Conservation (phyloP, 345 rosid genomes). For the Rhodamnia argentea region DNA sequence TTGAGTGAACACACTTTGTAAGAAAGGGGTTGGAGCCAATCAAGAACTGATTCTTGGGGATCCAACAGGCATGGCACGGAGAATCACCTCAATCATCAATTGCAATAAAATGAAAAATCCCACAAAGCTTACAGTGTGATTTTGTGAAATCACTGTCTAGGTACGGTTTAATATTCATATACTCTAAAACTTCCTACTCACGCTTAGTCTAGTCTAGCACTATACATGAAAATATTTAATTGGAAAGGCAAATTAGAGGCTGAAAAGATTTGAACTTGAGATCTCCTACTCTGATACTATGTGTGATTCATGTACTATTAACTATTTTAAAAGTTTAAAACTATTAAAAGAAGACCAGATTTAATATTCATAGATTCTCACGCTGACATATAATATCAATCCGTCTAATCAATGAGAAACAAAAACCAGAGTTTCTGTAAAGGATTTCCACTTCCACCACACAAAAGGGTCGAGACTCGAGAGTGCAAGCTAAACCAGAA, state of each 20-base stretch:
- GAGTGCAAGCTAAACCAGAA: neutral
- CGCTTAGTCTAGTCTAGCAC: too few relatives aligned
- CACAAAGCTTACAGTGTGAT: neutral
- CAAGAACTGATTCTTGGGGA: slow-evolving; percentile 25
- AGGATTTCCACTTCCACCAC: neutral
- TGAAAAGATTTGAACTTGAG: too few relatives aligned
- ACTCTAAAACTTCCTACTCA: too few relatives aligned
- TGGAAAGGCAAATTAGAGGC: too few relatives aligned
- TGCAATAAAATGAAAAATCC: neutral
- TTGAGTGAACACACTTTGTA: neutral
- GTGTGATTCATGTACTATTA: too few relatives aligned
- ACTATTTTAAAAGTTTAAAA: too few relatives aligned
- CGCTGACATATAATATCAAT: neutral
- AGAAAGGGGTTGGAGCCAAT: neutral
- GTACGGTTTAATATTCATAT: too few relatives aligned
- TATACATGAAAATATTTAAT: too few relatives aligned
- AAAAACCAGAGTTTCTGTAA: neutral
- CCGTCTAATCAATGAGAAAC: neutral
- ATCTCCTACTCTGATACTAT: too few relatives aligned
- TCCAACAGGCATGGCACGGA: neutral
- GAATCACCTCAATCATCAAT: neutral
- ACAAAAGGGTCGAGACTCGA: neutral
- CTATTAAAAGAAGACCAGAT: fast-evolving
- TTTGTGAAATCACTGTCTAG: too few relatives aligned
- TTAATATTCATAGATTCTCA: too few relatives aligned